Conservation (phyloP, 129 eudicot species). For the Sambucus nigra region DNA sequence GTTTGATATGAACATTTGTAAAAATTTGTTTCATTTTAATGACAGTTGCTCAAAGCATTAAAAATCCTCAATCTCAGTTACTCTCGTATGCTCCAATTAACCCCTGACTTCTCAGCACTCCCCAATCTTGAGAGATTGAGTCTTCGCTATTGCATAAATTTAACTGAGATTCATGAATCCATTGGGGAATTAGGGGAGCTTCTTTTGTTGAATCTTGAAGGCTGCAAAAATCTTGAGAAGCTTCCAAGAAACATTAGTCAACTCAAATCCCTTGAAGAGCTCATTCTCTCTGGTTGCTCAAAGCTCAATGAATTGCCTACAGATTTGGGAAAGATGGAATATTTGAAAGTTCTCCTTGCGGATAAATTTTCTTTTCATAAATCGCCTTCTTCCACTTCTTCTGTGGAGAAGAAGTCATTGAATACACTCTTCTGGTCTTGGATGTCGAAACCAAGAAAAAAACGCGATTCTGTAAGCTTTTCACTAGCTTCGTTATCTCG, state of each 20-base stretch:
- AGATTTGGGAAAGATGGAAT: conserved; percentile 1
- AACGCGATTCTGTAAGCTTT: not conserved
- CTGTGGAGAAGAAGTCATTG: not conserved
- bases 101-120: conserved; percentile 16
- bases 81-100: not conserved
- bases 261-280: conserved; percentile 7
- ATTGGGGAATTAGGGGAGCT: conserved; percentile 10
- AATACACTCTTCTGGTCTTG: not conserved
- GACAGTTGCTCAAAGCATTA: conserved; percentile 6
- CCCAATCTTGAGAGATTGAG: conserved; percentile 14
- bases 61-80: conserved; percentile 17
- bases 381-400: not conserved
- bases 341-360: conserved; percentile 5
- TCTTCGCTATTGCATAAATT: conserved; percentile 2
- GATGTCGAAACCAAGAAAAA: not conserved
- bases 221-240: conserved; percentile 9
- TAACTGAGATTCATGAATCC: conserved; percentile 13
- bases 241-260: conserved; percentile 7
- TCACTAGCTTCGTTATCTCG: too few relatives aligned
- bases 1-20: not conserved
- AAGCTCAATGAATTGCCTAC: not conserved
- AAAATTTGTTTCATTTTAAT: not conserved
- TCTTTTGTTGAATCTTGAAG: conserved; percentile 8
- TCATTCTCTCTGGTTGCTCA: conserved; percentile 24
- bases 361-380: not conserved